A percentile compares a stretch with the other conserved stretches of the same genome.
Conservation (phyloP, 495 filamentous ascomycete genomes). For the Neurospora intermedia region DNA sequence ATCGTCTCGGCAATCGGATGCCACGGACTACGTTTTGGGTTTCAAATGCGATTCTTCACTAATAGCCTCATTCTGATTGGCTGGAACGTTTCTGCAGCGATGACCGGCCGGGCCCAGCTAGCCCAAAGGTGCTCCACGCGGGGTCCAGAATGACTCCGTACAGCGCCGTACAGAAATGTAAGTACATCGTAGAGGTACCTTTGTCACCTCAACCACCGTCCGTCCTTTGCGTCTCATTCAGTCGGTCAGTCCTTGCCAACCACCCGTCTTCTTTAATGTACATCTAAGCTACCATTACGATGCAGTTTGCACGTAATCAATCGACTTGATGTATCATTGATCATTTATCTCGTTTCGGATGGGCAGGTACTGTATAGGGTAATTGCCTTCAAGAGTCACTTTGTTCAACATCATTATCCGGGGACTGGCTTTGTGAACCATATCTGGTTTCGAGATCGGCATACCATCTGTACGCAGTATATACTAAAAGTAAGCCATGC, state of each 20-base stretch:
- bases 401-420: not conserved
- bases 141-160: not conserved
- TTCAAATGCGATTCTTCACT: not conserved
- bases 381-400: not conserved
- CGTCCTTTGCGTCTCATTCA: not conserved
- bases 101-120: not conserved
- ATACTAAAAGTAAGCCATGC: not conserved
- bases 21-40: not conserved
- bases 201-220: not conserved
- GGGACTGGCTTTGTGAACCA: not conserved
- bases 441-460: not conserved
- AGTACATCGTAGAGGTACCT: not conserved
- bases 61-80: not conserved
- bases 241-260: not conserved
- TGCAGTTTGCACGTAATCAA: not conserved
- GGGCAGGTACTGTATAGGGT: not conserved
- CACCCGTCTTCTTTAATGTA: not conserved
- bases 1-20: not conserved
- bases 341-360: not conserved
- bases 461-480: not conserved
- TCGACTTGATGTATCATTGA: not conserved
- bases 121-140: not conserved
- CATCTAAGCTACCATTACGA: not conserved
- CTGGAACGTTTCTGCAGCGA: not conserved
- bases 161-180: not conserved